Percentiles rank a stretch among this genome's conserved stretches.
Evolutionary conservation across 371 early-diverging fungal genomes (phyloP).

Genomic region (Mucor velutinosus): DNA sequence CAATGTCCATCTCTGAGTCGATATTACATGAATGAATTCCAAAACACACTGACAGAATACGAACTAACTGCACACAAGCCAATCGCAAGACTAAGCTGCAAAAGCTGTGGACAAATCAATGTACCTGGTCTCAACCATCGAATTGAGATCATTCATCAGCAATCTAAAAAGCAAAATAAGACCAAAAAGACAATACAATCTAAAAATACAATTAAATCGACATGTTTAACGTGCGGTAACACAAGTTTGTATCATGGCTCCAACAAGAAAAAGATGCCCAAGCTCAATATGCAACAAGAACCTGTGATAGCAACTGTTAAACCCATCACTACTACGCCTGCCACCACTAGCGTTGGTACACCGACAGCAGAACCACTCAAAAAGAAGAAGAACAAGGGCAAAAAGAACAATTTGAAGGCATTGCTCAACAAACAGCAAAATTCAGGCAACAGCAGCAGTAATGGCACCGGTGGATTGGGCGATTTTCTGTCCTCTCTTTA

Average conservation of each 20-base stretch:
- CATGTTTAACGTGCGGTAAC: slow-evolving; percentile 31
- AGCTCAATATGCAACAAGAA: neutral
- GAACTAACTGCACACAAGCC: slow-evolving; percentile 28
- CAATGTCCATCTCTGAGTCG: slow-evolving; percentile 34
- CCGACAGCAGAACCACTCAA: neutral
- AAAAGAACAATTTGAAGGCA: slow-evolving; percentile 48
- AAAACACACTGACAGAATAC: slow-evolving; percentile 30
- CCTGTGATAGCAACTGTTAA: neutral
- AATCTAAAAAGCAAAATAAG: slow-evolving; percentile 5
- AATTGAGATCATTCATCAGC: slow-evolving; percentile 13
- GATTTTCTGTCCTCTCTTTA: slow-evolving; percentile 41
- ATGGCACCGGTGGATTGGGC: slow-evolving; percentile 9
- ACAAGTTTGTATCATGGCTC: slow-evolving; percentile 27
- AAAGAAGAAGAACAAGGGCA: slow-evolving; percentile 37
- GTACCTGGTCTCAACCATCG: slow-evolving; percentile 32
- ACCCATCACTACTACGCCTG: neutral
- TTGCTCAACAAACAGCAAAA: slow-evolving; percentile 34
- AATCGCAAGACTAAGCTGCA: slow-evolving; percentile 27
- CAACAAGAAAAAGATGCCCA: slow-evolving; percentile 16
- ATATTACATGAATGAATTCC: slow-evolving; percentile 50
- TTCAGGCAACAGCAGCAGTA: neutral
- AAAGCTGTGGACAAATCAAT: slow-evolving; percentile 41
- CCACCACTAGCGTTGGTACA: neutral
- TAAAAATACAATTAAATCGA: slow-evolving; percentile 16
- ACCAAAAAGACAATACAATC: neutral